phyloP scores from a whole-genome alignment of 2,329 filamentous ascomycete species.

The Trichophyton rubrum region DNA sequence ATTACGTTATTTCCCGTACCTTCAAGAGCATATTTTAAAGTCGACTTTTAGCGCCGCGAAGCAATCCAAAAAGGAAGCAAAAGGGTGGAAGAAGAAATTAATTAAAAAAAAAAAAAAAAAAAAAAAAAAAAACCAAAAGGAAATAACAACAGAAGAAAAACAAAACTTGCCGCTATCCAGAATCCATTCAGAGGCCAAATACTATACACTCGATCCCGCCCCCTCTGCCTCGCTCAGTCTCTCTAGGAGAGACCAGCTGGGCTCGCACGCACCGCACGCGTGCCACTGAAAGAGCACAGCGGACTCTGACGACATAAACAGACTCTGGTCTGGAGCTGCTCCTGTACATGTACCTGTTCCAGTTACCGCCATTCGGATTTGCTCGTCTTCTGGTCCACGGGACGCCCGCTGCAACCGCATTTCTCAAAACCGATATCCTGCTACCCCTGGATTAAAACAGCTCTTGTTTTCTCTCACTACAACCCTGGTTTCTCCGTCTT shows the following conservation, averaged over 20 bases:
- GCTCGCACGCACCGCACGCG: slow-evolving; percentile 2
- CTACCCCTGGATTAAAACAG: background rate
- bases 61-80: background rate
- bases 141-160: background rate
- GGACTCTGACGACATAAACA: background rate
- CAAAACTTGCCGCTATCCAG: background rate
- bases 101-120: background rate
- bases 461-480: background rate
- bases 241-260: background rate
- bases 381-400: background rate
- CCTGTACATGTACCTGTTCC: background rate
- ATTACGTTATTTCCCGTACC: slow-evolving; percentile 4
- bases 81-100: background rate
- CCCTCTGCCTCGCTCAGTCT: background rate
- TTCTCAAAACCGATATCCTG: background rate
- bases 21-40: slow-evolving; percentile 3
- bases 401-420: background rate
- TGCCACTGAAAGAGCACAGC: background rate
- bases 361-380: background rate
- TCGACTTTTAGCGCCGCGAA: background rate
- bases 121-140: background rate
- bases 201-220: background rate
- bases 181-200: background rate
- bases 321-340: slow-evolving; percentile 2
- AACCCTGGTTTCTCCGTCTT: background rate